Conservation (phyloP, 176 grass and related monocot genomes). For the Coix lacrymajobi region DNA sequence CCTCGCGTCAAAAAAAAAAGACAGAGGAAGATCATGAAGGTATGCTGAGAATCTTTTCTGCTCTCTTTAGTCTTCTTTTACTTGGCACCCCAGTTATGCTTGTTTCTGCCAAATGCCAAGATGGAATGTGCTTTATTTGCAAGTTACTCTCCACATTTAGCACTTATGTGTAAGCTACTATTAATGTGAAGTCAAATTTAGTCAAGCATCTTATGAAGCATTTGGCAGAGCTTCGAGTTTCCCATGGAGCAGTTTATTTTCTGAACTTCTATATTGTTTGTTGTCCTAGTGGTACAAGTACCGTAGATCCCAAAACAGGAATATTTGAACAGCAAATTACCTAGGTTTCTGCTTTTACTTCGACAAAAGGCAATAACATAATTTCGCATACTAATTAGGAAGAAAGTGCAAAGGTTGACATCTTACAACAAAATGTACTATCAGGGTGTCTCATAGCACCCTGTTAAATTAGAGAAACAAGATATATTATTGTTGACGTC, state of each 20-base stretch:
- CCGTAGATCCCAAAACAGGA: not conserved
- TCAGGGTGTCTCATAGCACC: not conserved
- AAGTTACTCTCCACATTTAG: not conserved
- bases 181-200: not conserved
- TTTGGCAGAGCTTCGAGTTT: not conserved
- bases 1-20: too few species aligned
- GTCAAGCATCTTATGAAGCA: not conserved
- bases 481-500: too few species aligned
- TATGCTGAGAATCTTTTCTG: conserved; percentile 19
- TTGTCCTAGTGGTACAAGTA: not conserved
- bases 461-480: too few species aligned
- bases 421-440: not conserved
- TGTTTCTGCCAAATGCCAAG: not conserved
- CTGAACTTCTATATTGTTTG: not conserved
- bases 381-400: not conserved
- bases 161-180: not conserved
- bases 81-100: not conserved
- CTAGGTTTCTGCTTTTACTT: not conserved
- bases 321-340: not conserved
- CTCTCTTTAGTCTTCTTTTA: not conserved
- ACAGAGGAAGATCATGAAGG: conserved; percentile 85
- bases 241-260: not conserved
- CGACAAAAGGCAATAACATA: not conserved
- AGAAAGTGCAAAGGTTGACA: not conserved
- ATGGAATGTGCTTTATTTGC: not conserved